Conservation (phyloP, 2,329 filamentous ascomycete species). For the Myriosclerotinia scirpicola region DNA sequence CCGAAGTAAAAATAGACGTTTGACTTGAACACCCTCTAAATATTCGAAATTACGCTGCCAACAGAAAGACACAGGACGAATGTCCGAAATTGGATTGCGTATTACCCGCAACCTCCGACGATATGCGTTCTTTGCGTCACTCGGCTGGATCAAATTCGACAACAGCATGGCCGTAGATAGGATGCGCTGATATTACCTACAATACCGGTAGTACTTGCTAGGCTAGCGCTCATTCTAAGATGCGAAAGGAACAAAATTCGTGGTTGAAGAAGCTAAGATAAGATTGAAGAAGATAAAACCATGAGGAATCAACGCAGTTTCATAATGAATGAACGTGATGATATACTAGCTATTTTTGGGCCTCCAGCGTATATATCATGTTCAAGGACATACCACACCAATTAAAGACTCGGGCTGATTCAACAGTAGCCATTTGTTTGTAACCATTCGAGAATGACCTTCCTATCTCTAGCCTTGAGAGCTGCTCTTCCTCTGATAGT, state of each 20-base stretch:
- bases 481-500: constrained; percentile 79
- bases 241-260: neutral
- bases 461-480: constrained; percentile 77
- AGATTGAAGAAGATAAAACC: too few species aligned
- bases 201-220: neutral
- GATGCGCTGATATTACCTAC: neutral
- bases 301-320: neutral
- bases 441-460: constrained; percentile 77
- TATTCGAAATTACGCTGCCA: neutral
- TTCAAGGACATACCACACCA: neutral
- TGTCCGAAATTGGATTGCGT: neutral
- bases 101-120: neutral
- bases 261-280: neutral
- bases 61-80: neutral
- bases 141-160: neutral
- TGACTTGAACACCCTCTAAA: neutral
- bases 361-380: neutral
- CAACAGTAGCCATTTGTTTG: constrained; percentile 55
- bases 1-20: neutral
- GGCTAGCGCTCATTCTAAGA: neutral
- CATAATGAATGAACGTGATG: neutral
- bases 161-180: neutral
- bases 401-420: neutral
- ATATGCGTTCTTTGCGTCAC: neutral
- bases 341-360: neutral